These are phyloP conservation scores for Oryza meridionalis DNA, from an alignment of 176 grass and related monocot genomes.

Conservation along the genomic window DNA sequence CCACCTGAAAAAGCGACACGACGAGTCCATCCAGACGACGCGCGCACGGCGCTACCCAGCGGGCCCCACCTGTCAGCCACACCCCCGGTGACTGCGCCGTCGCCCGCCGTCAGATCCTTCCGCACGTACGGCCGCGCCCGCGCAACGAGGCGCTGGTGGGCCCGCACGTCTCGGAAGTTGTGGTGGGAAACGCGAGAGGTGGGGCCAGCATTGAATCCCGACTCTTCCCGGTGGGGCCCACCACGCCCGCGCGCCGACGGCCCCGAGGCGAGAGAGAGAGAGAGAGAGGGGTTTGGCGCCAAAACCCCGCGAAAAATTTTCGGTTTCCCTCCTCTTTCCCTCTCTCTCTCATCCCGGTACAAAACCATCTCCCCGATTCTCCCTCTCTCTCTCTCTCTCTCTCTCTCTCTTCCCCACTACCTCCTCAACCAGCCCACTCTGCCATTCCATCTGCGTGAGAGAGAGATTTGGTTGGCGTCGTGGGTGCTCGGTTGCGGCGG, in stretches of 20 bases:
- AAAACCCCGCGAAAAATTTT: conserved; percentile 43
- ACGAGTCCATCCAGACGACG: too few relatives aligned
- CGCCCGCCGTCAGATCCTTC: neutral
- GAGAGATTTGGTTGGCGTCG: neutral
- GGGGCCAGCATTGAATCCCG: neutral
- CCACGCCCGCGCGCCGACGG: neutral
- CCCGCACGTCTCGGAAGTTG: too few relatives aligned
- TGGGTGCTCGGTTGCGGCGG: neutral
- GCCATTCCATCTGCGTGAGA: neutral
- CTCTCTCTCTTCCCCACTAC: neutral
- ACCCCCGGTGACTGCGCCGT: neutral
- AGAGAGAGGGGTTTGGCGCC: conserved; percentile 34
- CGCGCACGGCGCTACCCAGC: too few relatives aligned
- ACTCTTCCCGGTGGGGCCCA: neutral
- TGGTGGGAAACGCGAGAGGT: neutral
- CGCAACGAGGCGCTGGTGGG: neutral
- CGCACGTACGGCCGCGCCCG: neutral
- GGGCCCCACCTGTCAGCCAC: too few relatives aligned
- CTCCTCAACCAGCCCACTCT: neutral
- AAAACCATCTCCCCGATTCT: neutral
- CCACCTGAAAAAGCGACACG: too few relatives aligned
- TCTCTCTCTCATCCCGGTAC: neutral
- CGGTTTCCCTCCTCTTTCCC: conserved; percentile 37
- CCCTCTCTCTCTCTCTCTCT: neutral
- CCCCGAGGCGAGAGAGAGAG: neutral